These are phyloP conservation scores for Aureobasidium zeae DNA, from an alignment of 2,329 filamentous ascomycete genomes.

Conservation along the genomic window DNA sequence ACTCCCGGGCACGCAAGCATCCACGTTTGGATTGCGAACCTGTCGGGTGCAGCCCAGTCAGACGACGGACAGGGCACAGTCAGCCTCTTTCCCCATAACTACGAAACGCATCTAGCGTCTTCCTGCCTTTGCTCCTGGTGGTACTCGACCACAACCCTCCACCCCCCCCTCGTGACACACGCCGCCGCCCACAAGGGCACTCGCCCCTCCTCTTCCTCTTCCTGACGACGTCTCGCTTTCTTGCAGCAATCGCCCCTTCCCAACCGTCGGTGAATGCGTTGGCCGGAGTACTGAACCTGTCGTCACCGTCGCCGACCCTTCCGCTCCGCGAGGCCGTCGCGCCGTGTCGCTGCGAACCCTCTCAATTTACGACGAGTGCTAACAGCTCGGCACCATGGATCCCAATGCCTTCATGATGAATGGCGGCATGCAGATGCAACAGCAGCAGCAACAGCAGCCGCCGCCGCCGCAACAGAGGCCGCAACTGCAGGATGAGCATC, in stretches of 20 bases:
- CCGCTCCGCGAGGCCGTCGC: constrained; percentile 11
- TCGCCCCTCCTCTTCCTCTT: constrained; percentile 1
- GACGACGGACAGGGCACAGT: background rate
- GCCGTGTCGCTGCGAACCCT: constrained; percentile 12
- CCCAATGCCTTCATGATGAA: constrained; percentile 18
- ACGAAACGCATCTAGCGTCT: constrained; percentile 11
- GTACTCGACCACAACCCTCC: constrained; percentile 8
- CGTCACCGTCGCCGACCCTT: background rate
- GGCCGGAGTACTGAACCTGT: background rate
- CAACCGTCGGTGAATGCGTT: constrained; percentile 10
- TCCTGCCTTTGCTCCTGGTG: constrained; percentile 9
- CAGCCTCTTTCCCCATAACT: no score
- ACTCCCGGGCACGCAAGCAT: constrained; percentile 3
- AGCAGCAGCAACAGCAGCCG: no score
- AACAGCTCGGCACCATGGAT: constrained; percentile 17
- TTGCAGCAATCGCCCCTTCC: background rate
- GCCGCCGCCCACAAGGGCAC: background rate
- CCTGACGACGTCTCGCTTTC: background rate
- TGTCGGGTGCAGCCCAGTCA: background rate
- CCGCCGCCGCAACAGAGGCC: no score
- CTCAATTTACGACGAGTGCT: no score
- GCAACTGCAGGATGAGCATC: constrained; percentile 20
- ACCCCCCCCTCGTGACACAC: constrained; percentile 15
- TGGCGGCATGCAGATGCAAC: constrained; percentile 20
- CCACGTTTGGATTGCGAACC: constrained; percentile 3